Conservation (phyloP, 108 stramenopile species). For the Heterococcus sp. region DNA sequence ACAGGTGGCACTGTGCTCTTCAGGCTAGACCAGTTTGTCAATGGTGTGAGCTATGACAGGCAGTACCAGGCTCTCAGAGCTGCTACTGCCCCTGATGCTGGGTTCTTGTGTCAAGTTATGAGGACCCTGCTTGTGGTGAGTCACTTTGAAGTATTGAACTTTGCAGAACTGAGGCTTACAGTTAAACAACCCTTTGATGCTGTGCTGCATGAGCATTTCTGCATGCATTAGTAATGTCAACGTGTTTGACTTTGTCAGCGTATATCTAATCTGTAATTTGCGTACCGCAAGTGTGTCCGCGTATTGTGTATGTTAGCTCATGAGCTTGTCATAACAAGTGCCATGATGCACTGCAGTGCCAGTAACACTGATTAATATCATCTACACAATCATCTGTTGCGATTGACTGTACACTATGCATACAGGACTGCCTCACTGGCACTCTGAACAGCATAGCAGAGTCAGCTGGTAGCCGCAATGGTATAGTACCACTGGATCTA, state of each 20-base stretch:
- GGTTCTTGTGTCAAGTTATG: constrained; percentile 10
- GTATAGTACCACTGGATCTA: background rate
- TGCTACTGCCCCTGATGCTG: constrained; percentile 17
- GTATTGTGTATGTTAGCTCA: background rate
- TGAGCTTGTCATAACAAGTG: background rate
- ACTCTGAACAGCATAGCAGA: constrained; percentile 12
- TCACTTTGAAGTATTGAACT: background rate
- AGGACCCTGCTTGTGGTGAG: constrained; percentile 6
- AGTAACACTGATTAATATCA: background rate
- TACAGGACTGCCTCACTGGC: constrained; percentile 13
- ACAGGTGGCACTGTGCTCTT: constrained; percentile 10
- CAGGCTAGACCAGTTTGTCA: constrained; percentile 40
- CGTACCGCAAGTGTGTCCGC: background rate
- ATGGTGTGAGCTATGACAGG: constrained; percentile 34
- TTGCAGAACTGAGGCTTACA: no score
- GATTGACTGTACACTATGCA: background rate
- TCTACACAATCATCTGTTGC: background rate
- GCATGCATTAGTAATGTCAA: background rate
- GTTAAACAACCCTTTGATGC: no score
- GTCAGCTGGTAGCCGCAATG: constrained; percentile 4
- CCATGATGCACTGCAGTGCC: background rate
- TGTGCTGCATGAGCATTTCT: no score
- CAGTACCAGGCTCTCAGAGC: constrained; percentile 31
- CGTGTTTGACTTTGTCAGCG: background rate
- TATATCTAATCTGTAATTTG: background rate